These are phyloP conservation scores for Alternaria gansuensis DNA, from an alignment of 2,329 filamentous ascomycete species.

Conservation along the genomic window DNA sequence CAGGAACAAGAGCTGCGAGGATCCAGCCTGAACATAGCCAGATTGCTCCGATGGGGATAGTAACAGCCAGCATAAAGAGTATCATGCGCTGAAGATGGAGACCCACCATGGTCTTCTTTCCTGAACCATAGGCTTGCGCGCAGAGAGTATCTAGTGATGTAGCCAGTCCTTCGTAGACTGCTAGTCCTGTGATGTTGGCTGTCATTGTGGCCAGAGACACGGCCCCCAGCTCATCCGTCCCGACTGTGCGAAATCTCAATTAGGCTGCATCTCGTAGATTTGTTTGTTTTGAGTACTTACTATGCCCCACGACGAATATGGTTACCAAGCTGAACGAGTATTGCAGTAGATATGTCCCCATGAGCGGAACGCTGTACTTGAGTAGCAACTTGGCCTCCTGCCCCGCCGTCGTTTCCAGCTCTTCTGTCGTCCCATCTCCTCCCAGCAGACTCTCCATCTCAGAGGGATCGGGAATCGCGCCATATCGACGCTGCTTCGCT, in stretches of 20 bases:
- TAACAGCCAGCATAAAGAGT: slow-evolving; percentile 59
- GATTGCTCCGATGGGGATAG: slow-evolving; percentile 59
- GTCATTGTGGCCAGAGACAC: slow-evolving; percentile 63
- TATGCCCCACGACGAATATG: slow-evolving; percentile 62
- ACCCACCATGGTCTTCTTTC: slow-evolving; percentile 59
- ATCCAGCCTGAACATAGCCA: slow-evolving; percentile 62
- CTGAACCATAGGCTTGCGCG: slow-evolving; percentile 62
- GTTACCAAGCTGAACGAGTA: slow-evolving; percentile 63
- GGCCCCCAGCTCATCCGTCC: slow-evolving; percentile 63
- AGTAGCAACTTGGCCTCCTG: slow-evolving; percentile 49
- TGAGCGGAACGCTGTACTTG: slow-evolving; percentile 60
- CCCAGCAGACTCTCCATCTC: slow-evolving; percentile 43
- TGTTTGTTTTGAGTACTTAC: slow-evolving; percentile 3
- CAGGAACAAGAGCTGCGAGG: slow-evolving; percentile 58
- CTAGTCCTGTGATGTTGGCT: slow-evolving; percentile 63
- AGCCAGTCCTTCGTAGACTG: slow-evolving; percentile 62
- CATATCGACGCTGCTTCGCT: slow-evolving; percentile 39
- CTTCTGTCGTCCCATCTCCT: slow-evolving; percentile 32
- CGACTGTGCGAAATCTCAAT: slow-evolving; percentile 38
- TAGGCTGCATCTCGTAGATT: not conserved
- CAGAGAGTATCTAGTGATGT: slow-evolving; percentile 63
- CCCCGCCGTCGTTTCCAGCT: slow-evolving; percentile 35
- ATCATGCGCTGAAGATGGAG: slow-evolving; percentile 64
- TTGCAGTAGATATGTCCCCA: slow-evolving; percentile 64
- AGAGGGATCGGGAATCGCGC: slow-evolving; percentile 36